These are phyloP conservation scores for Kwoniella shivajii DNA, from an alignment of 1,284 basidiomycete genomes.

Conservation along the genomic window DNA sequence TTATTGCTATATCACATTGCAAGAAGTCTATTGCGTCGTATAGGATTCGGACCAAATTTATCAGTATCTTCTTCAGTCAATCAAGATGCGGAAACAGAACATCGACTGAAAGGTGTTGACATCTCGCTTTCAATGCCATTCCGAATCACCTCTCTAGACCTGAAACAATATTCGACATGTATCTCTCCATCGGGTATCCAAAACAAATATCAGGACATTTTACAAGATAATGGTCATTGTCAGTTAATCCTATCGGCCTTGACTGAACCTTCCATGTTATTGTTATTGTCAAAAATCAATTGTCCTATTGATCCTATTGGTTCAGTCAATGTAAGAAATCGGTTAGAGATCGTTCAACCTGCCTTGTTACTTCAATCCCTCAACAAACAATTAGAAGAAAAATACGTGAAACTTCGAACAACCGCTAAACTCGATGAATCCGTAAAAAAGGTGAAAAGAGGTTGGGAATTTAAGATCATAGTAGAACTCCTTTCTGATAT, in stretches of 20 bases:
- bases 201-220: background rate
- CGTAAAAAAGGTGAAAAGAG: conserved; percentile 14
- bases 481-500: conserved; percentile 9
- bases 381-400: background rate
- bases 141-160: background rate
- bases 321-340: conserved; percentile 28
- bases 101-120: background rate
- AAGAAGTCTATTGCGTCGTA: background rate
- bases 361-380: background rate
- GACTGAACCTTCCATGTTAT: conserved; percentile 23
- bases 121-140: background rate
- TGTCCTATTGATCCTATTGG: conserved; percentile 27
- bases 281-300: conserved; percentile 13
- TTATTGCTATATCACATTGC: background rate
- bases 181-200: background rate
- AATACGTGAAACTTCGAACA: background rate
- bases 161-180: background rate
- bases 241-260: conserved; percentile 21
- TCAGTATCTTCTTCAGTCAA: background rate
- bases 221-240: background rate
- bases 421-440: conserved; percentile 2
- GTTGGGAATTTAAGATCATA: conserved; percentile 19
- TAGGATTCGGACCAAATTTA: background rate
- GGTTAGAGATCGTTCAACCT: conserved; percentile 17
- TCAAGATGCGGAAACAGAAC: background rate